These are phyloP conservation scores for Knoxia roxburghii DNA, from an alignment of 257 asterid species.

Conservation along the genomic window DNA sequence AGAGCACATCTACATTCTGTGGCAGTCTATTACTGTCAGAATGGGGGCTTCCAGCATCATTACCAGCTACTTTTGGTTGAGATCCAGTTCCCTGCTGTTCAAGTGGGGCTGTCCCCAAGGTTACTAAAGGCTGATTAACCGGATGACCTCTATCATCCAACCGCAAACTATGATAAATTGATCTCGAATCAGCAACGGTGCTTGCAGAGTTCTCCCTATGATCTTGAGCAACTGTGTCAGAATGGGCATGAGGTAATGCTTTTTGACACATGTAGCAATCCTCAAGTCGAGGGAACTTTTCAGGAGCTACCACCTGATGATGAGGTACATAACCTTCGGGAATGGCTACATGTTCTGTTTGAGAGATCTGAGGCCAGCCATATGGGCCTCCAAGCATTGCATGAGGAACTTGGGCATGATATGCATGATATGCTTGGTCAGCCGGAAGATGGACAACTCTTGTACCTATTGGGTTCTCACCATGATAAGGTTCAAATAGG, in stretches of 20 bases:
- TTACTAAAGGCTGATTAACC: slow-evolving; percentile 37
- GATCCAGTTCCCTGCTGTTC: slow-evolving; percentile 36
- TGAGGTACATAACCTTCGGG: slow-evolving; percentile 22
- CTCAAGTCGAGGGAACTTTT: slow-evolving; percentile 32
- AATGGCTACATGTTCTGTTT: slow-evolving; percentile 39
- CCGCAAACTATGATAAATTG: slow-evolving; percentile 47
- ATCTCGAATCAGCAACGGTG: slow-evolving; percentile 37
- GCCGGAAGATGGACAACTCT: slow-evolving; percentile 55
- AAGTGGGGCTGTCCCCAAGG: slow-evolving; percentile 30
- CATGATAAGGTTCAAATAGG: slow-evolving; percentile 50
- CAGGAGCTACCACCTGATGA: slow-evolving; percentile 31
- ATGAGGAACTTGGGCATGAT: slow-evolving; percentile 46
- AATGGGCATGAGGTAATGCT: slow-evolving; percentile 93
- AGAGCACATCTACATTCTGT: slow-evolving; percentile 35
- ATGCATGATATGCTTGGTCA: slow-evolving; percentile 51
- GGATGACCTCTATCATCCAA: slow-evolving; percentile 64
- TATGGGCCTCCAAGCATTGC: slow-evolving; percentile 44
- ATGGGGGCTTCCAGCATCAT: slow-evolving; percentile 34
- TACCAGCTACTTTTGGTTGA: slow-evolving; percentile 25
- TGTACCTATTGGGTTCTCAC: slow-evolving; percentile 43
- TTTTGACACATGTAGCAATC: slow-evolving; percentile 91
- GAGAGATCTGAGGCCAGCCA: slow-evolving; percentile 63
- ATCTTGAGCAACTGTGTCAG: slow-evolving; percentile 72
- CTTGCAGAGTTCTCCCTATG: slow-evolving; percentile 46
- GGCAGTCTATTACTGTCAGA: slow-evolving; percentile 32